These are phyloP conservation scores for Cytospora piceae DNA, from an alignment of 2,329 filamentous ascomycete species.

Conservation along the genomic window DNA sequence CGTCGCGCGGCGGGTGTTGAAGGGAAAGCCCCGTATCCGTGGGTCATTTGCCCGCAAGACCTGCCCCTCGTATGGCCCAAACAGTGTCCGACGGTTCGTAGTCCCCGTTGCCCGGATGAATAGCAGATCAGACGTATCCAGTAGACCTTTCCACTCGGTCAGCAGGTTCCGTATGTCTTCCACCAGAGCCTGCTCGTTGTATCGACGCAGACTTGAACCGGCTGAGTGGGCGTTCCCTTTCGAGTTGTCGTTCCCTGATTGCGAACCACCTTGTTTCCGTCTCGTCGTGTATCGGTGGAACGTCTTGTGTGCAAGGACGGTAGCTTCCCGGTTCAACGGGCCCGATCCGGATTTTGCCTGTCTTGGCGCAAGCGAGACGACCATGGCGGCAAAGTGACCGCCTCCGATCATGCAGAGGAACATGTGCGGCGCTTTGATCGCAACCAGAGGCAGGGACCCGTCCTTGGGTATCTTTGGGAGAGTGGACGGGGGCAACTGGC, in stretches of 20 bases:
- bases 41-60: slow-evolving; percentile 79
- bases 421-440: slow-evolving; percentile 76
- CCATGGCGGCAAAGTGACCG: slow-evolving; percentile 96
- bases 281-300: slow-evolving; percentile 97
- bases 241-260: slow-evolving; percentile 91
- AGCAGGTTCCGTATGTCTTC: slow-evolving; percentile 86
- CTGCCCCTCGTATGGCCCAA: slow-evolving; percentile 89
- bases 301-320: slow-evolving; percentile 92
- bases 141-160: slow-evolving; percentile 80
- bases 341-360: slow-evolving; percentile 69
- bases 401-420: slow-evolving; percentile 99
- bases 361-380: slow-evolving; percentile 85
- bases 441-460: slow-evolving; percentile 56
- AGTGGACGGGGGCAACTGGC: slow-evolving; percentile 71
- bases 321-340: slow-evolving; percentile 80
- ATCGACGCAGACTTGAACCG: slow-evolving; percentile 84
- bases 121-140: slow-evolving; percentile 81
- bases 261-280: slow-evolving; percentile 92
- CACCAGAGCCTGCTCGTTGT: slow-evolving; percentile 89
- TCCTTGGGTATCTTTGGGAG: slow-evolving; percentile 60
- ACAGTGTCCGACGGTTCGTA: slow-evolving; percentile 84
- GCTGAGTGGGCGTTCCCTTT: slow-evolving; percentile 94
- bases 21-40: slow-evolving; percentile 85
- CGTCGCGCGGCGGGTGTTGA: slow-evolving; percentile 88
- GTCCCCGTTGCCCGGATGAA: slow-evolving; percentile 89